Base-by-base conservation (phyloP, 1,284 basidiomycete species). In the Cutaneotrichosporon dermatis region DNA sequence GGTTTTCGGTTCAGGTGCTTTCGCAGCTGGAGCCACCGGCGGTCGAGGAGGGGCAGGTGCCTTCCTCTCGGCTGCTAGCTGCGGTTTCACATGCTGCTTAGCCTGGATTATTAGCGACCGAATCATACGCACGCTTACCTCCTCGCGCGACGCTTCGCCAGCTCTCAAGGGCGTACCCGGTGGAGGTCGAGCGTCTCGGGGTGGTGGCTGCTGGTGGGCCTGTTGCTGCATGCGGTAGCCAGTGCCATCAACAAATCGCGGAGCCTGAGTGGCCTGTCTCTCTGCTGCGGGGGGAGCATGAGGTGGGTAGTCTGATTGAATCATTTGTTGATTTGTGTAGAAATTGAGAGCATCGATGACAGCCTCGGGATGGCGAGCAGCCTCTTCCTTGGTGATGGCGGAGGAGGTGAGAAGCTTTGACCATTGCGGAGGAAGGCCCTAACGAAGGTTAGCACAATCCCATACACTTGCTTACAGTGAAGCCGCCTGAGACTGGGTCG, bases 361-460 rank as follows among this genome's bases (percentile, higher is more conserved):
- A 1, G 95, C 95, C 71, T 98, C 94, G 0, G 95, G 95, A 72
- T 99, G 90, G 75, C 90, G 91, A 10, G 90, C 92, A 62, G 97
- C 97, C 76, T 99, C 95, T 79, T 98, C 95, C 59, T 92, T 88
- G 2, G 95, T 98, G 78, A 99, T 97, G 40, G 94, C 93, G 4
- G 91, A 94, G 68, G 94, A 93, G 5, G 92, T 98, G 67, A 99
- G 83, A 15, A 99, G 83, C 67, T 93, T 90, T 70, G 86, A 90
- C 95, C 95, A 99, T 81, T 95, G 92, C 56, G 97, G 92, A 3
- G 95, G 95, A 72, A 99, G 84, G 55, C 95, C 95, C 89, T 92
- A 25, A 25, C 4, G 34, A n/a, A 9, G 15, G 15, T 8, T 42
- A 11, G 48, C 25, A 34, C 12, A 16, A 4, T 9, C 13, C 25